Percentiles rank a stretch among this genome's conserved stretches.
phyloP scores from a whole-genome alignment of 257 asterid species.

The Nicotiana noctiflora region DNA sequence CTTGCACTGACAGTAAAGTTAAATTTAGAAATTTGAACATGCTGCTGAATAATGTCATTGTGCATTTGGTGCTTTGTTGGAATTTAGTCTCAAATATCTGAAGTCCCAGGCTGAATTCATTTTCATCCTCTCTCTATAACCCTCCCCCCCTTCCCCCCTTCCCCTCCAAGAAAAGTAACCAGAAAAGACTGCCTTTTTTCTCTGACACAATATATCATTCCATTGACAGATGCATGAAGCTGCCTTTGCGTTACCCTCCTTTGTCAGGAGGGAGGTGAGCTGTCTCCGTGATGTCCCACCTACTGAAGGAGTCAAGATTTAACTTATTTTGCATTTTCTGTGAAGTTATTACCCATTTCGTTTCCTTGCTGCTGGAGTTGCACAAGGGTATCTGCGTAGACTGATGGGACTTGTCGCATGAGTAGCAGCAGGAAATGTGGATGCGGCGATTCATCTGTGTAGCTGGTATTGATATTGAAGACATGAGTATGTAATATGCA shows the following conservation, averaged over 20 bases:
- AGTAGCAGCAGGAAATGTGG: not conserved
- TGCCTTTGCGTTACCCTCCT: slow-evolving; percentile 84
- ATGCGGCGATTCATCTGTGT: not conserved
- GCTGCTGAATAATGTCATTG: not conserved
- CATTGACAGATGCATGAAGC: slow-evolving; percentile 73
- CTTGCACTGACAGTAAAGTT: not conserved
- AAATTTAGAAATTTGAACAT: not conserved
- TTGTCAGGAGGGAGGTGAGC: slow-evolving; percentile 75
- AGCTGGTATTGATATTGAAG: not conserved
- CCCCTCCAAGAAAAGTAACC: not conserved
- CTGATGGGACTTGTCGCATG: not conserved
- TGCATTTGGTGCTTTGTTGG: not conserved
- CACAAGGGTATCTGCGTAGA: not conserved
- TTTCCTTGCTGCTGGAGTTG: slow-evolving; percentile 5
- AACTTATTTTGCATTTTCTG: not conserved
- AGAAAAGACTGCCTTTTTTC: not conserved
- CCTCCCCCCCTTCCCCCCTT: not conserved
- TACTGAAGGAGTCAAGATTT: not conserved
- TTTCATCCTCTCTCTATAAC: not conserved
- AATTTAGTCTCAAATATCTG: not conserved
- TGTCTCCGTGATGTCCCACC: slow-evolving; percentile 35
- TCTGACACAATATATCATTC: not conserved
- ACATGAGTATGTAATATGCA: not conserved
- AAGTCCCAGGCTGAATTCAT: not conserved
- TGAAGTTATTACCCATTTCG: not conserved